Base-by-base conservation (phyloP, 495 filamentous ascomycete genomes). In the Penicillium coffeae region DNA sequence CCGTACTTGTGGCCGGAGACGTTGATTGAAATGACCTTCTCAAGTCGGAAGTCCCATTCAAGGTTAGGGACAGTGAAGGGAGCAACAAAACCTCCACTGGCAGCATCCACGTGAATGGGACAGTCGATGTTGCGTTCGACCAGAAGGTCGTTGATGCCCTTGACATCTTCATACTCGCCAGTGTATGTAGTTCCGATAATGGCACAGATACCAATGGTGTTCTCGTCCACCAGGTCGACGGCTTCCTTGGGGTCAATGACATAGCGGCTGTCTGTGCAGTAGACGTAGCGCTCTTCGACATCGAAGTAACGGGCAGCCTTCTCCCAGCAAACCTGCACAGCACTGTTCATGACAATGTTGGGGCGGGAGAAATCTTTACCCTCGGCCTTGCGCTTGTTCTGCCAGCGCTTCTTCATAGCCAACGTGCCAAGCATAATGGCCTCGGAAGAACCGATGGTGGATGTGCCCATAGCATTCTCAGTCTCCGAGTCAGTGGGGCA, bases 261-360 rank as follows among this genome's bases (percentile, higher is more conserved):
- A 58, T 80, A 95, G 50, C 90, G 84, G 5, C 85, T 79, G 13
- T 79, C 71, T 2, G 86, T 89, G 70, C 90, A 95, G 71, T 85
- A 93, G 42, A 91, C 87, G 47, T 88, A 87, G 64, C 84, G 85
- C 74, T 95, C 90, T 62, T 95, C 90, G 37, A 94, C 77, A 51
- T 96, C 90, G 55, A 96, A 94, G 73, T 96, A 96, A 21, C 90
- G 78, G n/a, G 89, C 85, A 0, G 90, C 90, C 69, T 95, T 95
- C 72, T 95, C 90, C 90, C 90, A 95, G 77, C 89, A 94, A 19
- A 95, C 90, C 71, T 96, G 90, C 1, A 95, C 90, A 21, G 90
- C 89, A 18, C 87, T 86, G 54, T 84, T 89, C 89, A 96, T 94
- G 75, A 96, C 69, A 50, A 96, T 85, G 70, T 96, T 96, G 38